Evolutionary conservation across 305 asterid genomes (phyloP).

Genomic region (Fraxinus baroniana): DNA sequence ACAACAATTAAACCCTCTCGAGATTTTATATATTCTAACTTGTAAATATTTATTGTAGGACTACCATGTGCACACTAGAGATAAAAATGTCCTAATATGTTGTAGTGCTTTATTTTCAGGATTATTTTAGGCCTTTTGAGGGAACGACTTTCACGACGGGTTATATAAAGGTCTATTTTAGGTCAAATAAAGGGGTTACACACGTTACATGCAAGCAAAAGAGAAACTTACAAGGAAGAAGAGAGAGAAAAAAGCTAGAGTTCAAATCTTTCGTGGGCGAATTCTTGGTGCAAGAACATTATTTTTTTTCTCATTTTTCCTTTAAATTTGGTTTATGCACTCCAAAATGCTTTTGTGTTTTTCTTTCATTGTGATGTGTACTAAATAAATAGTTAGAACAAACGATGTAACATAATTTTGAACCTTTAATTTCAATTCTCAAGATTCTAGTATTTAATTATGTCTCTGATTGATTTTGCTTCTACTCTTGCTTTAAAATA

Average conservation of each 20-base stretch:
- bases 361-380: neutral
- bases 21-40: neutral
- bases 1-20: neutral
- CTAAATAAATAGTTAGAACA: neutral
- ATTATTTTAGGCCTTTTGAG: too few relatives aligned
- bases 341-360: neutral
- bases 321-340: too few relatives aligned
- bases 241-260: neutral
- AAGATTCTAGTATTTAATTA: neutral
- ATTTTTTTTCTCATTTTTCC: too few relatives aligned
- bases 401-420: neutral
- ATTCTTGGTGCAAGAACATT: neutral
- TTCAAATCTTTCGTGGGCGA: neutral
- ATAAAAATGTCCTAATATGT: too few relatives aligned
- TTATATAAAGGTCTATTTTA: neutral
- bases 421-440: neutral
- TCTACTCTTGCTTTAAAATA: neutral
- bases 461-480: neutral
- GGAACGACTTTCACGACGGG: too few relatives aligned
- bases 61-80: neutral
- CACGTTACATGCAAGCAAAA: neutral
- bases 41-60: neutral
- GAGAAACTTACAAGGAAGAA: neutral
- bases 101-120: too few relatives aligned
- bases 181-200: neutral